phyloP scores from a whole-genome alignment of 2,329 filamentous ascomycete genomes.

The Myriosclerotinia curreyana region DNA sequence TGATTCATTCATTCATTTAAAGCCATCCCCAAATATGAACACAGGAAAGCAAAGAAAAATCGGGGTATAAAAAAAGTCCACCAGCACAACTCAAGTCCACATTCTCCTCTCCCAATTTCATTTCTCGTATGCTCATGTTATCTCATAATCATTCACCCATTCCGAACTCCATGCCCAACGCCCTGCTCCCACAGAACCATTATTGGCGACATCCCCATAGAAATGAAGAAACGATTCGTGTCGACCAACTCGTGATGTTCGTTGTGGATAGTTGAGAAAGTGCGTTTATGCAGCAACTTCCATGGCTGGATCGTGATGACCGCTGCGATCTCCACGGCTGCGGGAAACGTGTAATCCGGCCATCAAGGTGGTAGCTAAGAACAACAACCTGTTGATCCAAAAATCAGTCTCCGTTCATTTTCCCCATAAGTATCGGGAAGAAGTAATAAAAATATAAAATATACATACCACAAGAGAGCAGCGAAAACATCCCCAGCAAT shows the following conservation, averaged over 20 bases:
- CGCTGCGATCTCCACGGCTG: slow-evolving; percentile 33
- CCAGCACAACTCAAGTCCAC: not conserved
- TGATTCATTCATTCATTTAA: not conserved
- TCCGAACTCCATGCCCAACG: not conserved
- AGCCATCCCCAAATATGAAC: not conserved
- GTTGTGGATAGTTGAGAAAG: too few relatives aligned
- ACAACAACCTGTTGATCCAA: slow-evolving; percentile 46
- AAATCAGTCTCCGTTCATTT: not conserved
- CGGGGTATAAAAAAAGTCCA: slow-evolving; percentile 6
- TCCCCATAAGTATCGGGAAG: not conserved
- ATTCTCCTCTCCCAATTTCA: not conserved
- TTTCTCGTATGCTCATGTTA: not conserved
- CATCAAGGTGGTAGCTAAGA: slow-evolving; percentile 49
- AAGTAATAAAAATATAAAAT: not conserved
- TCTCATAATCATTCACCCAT: not conserved
- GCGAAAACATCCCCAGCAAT: slow-evolving; percentile 47
- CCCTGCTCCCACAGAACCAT: not conserved
- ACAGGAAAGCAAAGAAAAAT: not conserved
- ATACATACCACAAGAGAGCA: slow-evolving; percentile 47
- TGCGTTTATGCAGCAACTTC: slow-evolving; percentile 23
- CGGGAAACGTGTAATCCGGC: slow-evolving; percentile 48
- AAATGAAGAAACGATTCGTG: not conserved
- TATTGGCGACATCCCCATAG: too few relatives aligned
- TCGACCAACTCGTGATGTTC: not conserved
- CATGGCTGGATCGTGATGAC: slow-evolving; percentile 29